Conservation (phyloP, 352 stramenopile species). For the Phytophthora foliorum region DNA sequence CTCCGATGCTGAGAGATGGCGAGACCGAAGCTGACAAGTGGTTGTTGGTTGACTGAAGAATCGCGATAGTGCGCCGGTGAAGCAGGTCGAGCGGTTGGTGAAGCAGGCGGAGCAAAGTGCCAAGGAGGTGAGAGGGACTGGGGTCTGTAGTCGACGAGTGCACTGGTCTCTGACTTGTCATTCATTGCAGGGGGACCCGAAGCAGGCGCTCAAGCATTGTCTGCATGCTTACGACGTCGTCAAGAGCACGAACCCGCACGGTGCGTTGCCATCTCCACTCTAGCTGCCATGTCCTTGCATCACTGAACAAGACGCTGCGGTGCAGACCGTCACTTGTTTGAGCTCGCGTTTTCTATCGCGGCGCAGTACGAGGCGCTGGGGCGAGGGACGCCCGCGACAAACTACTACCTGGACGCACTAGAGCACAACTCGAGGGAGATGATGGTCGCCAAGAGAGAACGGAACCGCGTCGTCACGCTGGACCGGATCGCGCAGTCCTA, state of each 20-base stretch:
- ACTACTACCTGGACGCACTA: constrained; percentile 80
- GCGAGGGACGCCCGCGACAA: constrained; percentile 51
- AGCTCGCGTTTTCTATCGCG: constrained; percentile 79
- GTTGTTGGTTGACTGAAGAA: constrained; percentile 43
- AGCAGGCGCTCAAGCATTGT: constrained; percentile 72
- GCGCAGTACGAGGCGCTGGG: constrained; percentile 76
- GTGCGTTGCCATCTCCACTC: constrained; percentile 34
- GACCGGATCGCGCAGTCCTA: constrained; percentile 86
- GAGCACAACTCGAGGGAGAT: constrained; percentile 47
- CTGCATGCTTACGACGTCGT: constrained; percentile 75
- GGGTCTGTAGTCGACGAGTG: neutral
- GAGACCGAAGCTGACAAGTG: constrained; percentile 10
- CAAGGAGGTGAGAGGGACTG: constrained; percentile 43
- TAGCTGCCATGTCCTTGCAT: neutral
- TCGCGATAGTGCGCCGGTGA: constrained; percentile 63
- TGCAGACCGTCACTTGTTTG: constrained; percentile 81
- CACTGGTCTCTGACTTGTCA: neutral
- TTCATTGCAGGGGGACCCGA: constrained; percentile 42
- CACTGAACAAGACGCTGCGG: neutral
- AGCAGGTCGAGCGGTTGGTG: constrained; percentile 62
- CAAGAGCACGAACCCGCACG: constrained; percentile 70
- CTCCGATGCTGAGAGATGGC: neutral
- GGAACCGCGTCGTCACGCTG: constrained; percentile 72
- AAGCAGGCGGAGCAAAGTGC: constrained; percentile 60
- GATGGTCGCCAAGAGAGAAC: constrained; percentile 42